A percentile compares a stretch with the other conserved stretches of the same genome.
These are phyloP conservation scores for Lachancea nothofagi DNA, from an alignment of 805 yeast genomes.

Conservation along the genomic window DNA sequence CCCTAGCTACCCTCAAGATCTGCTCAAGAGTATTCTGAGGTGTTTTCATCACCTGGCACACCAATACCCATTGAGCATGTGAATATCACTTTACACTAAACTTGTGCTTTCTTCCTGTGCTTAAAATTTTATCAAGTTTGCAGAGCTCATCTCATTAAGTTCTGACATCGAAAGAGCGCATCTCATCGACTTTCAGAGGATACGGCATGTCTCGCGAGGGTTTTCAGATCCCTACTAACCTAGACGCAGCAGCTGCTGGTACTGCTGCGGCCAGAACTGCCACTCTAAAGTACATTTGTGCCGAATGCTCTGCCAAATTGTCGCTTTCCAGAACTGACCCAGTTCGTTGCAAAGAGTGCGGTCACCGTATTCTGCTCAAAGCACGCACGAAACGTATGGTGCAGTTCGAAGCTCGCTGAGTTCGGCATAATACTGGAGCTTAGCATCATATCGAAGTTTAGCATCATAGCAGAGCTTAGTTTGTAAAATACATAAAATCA, in stretches of 20 bases:
- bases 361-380: conserved; percentile 94
- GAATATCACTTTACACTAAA: conserved; percentile 7
- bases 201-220: conserved; percentile 65
- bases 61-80: no score
- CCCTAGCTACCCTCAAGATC: background rate
- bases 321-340: conserved; percentile 90
- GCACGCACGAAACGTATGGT: conserved; percentile 97
- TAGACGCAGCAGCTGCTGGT: conserved; percentile 84
- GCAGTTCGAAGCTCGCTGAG: conserved; percentile 72
- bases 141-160: background rate
- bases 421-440: no score
- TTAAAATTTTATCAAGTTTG: conserved; percentile 3
- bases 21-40: background rate
- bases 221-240: conserved; percentile 73
- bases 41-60: no score
- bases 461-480: no score
- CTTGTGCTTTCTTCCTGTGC: background rate
- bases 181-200: background rate
- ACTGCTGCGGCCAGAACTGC: conserved; percentile 61
- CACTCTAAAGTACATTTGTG: conserved; percentile 91
- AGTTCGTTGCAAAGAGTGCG: conserved; percentile 97
- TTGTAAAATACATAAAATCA: conserved; percentile 2
- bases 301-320: conserved; percentile 89
- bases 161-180: background rate
- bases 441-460: no score